Percentiles rank a stretch among this genome's conserved stretches.
Conservation (phyloP, 306 rosid genomes). For the Lagenaria siceraria region DNA sequence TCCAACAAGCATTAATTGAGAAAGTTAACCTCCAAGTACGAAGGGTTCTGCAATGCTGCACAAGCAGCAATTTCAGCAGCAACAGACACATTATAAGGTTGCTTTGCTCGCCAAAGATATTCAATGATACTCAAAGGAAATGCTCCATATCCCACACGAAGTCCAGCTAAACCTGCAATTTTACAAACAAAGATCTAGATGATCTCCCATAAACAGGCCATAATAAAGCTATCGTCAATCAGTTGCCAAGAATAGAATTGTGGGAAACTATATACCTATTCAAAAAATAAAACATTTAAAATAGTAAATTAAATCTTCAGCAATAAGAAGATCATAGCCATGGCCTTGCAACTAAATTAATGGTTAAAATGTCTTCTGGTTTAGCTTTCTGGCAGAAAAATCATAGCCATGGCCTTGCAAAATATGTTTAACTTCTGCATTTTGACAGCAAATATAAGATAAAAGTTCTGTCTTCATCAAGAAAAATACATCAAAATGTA, state of each 20-base stretch:
- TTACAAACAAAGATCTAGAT: not conserved
- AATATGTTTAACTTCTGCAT: not conserved
- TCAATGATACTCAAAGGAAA: slow-evolving; percentile 80
- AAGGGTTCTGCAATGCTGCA: slow-evolving; percentile 79
- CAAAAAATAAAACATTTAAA: not conserved
- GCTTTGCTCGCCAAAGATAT: slow-evolving; percentile 95
- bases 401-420: not conserved
- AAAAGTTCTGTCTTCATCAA: not conserved
- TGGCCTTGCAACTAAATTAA: not conserved
- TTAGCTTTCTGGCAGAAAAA: not conserved
- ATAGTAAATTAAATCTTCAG: not conserved
- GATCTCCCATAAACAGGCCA: not conserved
- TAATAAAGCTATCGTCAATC: not conserved
- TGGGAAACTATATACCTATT: not conserved
- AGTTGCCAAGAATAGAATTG: not conserved
- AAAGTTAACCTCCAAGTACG: slow-evolving; percentile 62
- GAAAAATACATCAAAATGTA: not conserved
- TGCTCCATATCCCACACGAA: slow-evolving; percentile 98
- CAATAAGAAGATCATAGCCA: not conserved
- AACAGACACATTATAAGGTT: slow-evolving; percentile 91
- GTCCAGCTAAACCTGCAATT: slow-evolving; percentile 89
- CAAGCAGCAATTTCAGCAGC: slow-evolving; percentile 95
- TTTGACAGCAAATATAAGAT: not conserved
- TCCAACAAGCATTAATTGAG: not conserved
- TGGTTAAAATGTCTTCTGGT: not conserved